Conservation (phyloP, 805 yeast genomes). For the Yarrowia sp. region DNA sequence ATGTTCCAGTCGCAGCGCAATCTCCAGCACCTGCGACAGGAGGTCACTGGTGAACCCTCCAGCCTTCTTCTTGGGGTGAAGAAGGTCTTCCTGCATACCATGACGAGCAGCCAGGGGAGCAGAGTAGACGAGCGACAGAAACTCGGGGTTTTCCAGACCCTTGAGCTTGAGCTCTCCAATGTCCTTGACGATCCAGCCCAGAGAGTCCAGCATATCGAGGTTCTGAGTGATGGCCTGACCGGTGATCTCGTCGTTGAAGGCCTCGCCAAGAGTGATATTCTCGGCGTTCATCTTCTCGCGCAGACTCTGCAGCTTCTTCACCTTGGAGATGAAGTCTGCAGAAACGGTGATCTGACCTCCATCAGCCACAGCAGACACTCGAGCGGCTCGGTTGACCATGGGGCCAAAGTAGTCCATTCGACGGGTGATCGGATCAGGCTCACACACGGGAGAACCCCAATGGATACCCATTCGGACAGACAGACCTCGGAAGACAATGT, state of each 20-base stretch:
- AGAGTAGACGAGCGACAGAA: constrained; percentile 77
- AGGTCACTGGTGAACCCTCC: constrained; percentile 6
- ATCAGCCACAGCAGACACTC: constrained; percentile 92
- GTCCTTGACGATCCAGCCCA: constrained; percentile 65
- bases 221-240: constrained; percentile 66
- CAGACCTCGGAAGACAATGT: constrained; percentile 75
- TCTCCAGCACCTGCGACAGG: constrained; percentile 11
- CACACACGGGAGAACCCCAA: constrained; percentile 98
- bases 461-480: constrained; percentile 98
- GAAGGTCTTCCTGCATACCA: constrained; percentile 23
- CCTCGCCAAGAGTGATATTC: constrained; percentile 40
- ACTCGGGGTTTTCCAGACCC: constrained; percentile 92
- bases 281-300: constrained; percentile 35
- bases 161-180: constrained; percentile 87
- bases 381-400: constrained; percentile 91
- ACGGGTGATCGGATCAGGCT: constrained; percentile 87
- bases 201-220: constrained; percentile 58
- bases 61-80: constrained; percentile 17
- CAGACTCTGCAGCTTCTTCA: constrained; percentile 44
- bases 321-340: constrained; percentile 73
- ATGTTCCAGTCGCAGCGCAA: constrained; percentile 31
- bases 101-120: constrained; percentile 55
- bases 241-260: constrained; percentile 45
- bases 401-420: constrained; percentile 99
- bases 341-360: constrained; percentile 97